phyloP scores from a whole-genome alignment of 1,284 basidiomycete species.

The Cystobasidiaceae sp. region DNA sequence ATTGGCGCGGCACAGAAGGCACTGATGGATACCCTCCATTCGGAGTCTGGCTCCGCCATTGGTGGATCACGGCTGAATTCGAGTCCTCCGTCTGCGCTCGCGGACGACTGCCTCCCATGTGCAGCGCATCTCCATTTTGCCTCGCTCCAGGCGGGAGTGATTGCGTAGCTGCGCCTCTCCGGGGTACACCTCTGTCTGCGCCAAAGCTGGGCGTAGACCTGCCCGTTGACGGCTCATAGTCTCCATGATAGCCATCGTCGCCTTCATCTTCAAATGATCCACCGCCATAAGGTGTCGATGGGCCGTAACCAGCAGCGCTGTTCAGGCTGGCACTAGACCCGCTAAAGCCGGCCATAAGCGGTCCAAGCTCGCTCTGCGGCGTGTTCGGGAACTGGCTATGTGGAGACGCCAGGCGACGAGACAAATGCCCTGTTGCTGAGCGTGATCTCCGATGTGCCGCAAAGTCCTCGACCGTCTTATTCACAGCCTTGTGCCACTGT shows the following conservation, averaged over 20 bases:
- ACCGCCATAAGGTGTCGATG: conserved; percentile 14
- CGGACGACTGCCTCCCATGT: conserved; percentile 52
- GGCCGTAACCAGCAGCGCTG: neutral
- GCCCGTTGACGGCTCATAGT: conserved; percentile 31
- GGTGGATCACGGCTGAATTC: conserved; percentile 52
- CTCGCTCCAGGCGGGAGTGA: conserved; percentile 30
- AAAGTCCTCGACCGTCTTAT: conserved; percentile 70
- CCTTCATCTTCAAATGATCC: conserved; percentile 39
- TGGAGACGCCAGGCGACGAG: conserved; percentile 37
- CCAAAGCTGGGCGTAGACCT: conserved; percentile 21
- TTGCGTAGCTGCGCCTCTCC: conserved; percentile 26
- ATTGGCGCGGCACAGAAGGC: conserved; percentile 30
- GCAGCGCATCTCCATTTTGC: conserved; percentile 1
- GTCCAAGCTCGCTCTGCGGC: conserved; percentile 39
- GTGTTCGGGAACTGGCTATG: conserved; percentile 41
- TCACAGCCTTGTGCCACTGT: conserved; percentile 86
- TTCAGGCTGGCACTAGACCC: conserved; percentile 18
- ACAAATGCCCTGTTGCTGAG: conserved; percentile 32
- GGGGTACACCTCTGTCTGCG: neutral
- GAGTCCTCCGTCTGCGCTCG: conserved; percentile 69
- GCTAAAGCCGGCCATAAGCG: conserved; percentile 14
- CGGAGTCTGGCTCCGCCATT: conserved; percentile 39
- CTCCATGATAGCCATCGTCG: conserved; percentile 21
- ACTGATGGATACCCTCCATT: conserved; percentile 29
- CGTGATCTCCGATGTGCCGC: conserved; percentile 53